These are phyloP conservation scores for Neofusicoccum parvum DNA, from an alignment of 2,329 filamentous ascomycete species.

Conservation along the genomic window DNA sequence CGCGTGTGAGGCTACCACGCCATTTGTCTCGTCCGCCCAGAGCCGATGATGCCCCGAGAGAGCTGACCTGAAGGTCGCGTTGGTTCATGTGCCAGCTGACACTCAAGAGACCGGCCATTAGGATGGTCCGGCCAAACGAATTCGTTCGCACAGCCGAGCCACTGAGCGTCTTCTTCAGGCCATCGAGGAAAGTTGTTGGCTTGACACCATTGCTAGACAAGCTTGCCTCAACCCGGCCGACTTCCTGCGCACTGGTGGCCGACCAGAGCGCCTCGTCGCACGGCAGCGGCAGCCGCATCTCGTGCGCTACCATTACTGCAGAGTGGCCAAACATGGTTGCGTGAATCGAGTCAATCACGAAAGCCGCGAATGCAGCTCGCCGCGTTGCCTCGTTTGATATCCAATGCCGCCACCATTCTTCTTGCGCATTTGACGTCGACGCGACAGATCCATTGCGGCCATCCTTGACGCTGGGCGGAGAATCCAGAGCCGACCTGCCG, in stretches of 20 bases:
- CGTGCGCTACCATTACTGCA: constrained; percentile 94
- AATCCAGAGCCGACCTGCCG: constrained; percentile 80
- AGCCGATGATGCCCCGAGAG: constrained; percentile 76
- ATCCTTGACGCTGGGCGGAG: constrained; percentile 74
- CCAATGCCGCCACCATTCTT: constrained; percentile 96
- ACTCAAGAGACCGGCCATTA: constrained; percentile 92
- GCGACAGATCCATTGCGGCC: constrained; percentile 50
- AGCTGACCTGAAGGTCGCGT: constrained; percentile 87
- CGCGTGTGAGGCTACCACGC: constrained; percentile 79
- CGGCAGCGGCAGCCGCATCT: constrained; percentile 86
- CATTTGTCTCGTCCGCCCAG: constrained; percentile 89
- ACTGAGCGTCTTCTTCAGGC: constrained; percentile 84
- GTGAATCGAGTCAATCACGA: constrained; percentile 93
- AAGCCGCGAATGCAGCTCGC: constrained; percentile 88
- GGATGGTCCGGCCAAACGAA: constrained; percentile 85
- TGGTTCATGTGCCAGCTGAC: constrained; percentile 99
- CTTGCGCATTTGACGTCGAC: constrained; percentile 64
- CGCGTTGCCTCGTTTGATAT: constrained; percentile 91
- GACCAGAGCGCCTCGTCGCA: constrained; percentile 94
- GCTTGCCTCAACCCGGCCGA: constrained; percentile 79
- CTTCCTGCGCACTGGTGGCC: constrained; percentile 83
- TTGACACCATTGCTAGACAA: constrained; percentile 80
- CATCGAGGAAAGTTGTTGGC: constrained; percentile 84
- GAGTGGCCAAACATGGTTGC: constrained; percentile 98
- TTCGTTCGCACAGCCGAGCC: constrained; percentile 87